These are phyloP conservation scores for Penicillium sp. DNA, from an alignment of 2,329 filamentous ascomycete genomes.

Conservation along the genomic window DNA sequence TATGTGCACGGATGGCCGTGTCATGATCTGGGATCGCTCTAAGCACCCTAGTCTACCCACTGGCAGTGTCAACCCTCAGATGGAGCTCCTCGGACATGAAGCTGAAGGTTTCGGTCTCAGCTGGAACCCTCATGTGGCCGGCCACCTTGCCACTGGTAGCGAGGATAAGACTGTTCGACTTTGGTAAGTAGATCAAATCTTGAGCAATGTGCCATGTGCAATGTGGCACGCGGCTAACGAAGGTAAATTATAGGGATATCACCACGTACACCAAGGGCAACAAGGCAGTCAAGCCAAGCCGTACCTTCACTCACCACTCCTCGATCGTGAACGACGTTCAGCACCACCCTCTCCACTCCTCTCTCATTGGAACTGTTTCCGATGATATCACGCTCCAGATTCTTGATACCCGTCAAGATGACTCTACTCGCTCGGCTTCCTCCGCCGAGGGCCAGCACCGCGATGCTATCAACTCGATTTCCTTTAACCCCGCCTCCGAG, in stretches of 20 bases:
- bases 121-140: constrained; percentile 84
- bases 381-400: constrained; percentile 94
- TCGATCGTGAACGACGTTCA: constrained; percentile 97
- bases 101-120: constrained; percentile 88
- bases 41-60: constrained; percentile 82
- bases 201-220: background rate
- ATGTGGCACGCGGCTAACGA: background rate
- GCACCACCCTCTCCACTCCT: constrained; percentile 82
- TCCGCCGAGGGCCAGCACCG: constrained; percentile 73
- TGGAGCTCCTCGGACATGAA: constrained; percentile 81
- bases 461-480: constrained; percentile 93
- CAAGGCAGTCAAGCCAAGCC: constrained; percentile 68
- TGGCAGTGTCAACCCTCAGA: constrained; percentile 74
- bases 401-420: constrained; percentile 74
- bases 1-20: constrained; percentile 80
- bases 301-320: constrained; percentile 82
- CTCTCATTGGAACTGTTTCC: constrained; percentile 88
- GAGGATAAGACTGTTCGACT: constrained; percentile 89
- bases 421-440: constrained; percentile 67
- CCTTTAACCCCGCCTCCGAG: constrained; percentile 92
- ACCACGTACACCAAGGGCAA: constrained; percentile 71
- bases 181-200: constrained; percentile 62
- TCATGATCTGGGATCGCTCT: constrained; percentile 92
- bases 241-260: constrained; percentile 64
- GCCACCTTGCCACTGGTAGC: constrained; percentile 83